Base-by-base conservation (phyloP, 2,329 filamentous ascomycete genomes). In the Aureobasidium sp. region DNA sequence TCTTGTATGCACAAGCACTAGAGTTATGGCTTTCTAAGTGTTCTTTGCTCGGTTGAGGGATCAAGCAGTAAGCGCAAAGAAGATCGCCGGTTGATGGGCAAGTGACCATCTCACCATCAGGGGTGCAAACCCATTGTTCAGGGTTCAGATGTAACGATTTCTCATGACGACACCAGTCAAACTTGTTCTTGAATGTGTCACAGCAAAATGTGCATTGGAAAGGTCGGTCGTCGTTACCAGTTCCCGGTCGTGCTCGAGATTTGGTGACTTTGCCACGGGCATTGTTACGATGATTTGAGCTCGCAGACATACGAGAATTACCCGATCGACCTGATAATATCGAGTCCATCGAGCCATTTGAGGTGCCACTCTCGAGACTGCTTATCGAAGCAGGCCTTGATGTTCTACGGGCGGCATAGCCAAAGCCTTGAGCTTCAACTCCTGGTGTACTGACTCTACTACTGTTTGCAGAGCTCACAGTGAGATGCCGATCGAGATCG, bases 111-210 rank as follows among this genome's bases (percentile, higher is more conserved):
- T 80, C 79, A 6, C 84, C 84, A 3, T 80, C 71, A 3, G 83
- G 84, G 34, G 82, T 80, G 66, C 84, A 87, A 9, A 82, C 82
- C 81, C 79, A 47, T 81, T 89, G 62, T 85, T 82, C 87, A 81
- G 90, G 62, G 79, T 79, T 74, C 83, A 81, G 9, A 82, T 89
- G 67, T 82, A 73, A 70, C 82, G 87, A 65, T 84, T 76, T 54
- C 68, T 90, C 87, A 70, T 90, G 87, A 62, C 87, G 78, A 53
- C 81, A 80, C 81, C 81, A 84, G 69, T 84, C 81, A 68, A 82
- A 82, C 63, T 84, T 84, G 30, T 79, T 79, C 59, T 79, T 75
- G 67, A 83, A 84, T 0, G 79, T 78, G 63, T 83, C 81, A 11
- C 78, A 78, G 65, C 81, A 84, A 69, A 84, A 84, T 1, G 81